phyloP scores from a whole-genome alignment of 805 yeast genomes.

The Yarrowia divulgata region DNA sequence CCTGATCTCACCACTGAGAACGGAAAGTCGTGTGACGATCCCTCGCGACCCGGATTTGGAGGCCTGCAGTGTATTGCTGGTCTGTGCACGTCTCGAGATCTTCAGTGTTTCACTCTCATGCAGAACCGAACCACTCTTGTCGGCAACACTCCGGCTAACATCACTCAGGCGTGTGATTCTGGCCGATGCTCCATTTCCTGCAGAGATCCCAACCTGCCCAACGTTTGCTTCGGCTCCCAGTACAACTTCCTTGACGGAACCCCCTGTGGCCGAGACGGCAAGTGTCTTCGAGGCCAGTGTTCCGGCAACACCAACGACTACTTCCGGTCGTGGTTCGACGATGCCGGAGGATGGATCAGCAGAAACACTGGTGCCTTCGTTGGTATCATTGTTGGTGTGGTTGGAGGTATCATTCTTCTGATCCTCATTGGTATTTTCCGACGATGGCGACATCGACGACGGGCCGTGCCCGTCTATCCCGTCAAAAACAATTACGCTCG shows the following conservation, averaged over 20 bases:
- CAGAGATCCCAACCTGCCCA: constrained; percentile 44
- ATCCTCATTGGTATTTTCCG: constrained; percentile 16
- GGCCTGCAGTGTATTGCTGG: constrained; percentile 48
- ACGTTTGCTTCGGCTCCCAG: constrained; percentile 45
- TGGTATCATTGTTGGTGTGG: constrained; percentile 44
- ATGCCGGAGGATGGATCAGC: constrained; percentile 43
- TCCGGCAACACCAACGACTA: constrained; percentile 45
- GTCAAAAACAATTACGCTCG: constrained; percentile 1
- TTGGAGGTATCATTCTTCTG: constrained; percentile 41
- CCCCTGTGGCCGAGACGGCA: constrained; percentile 48
- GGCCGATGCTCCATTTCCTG: constrained; percentile 46
- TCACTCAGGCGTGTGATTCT: constrained; percentile 47
- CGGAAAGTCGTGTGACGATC: constrained; percentile 46
- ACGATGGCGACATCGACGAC: constrained; percentile 22
- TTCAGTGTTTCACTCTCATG: constrained; percentile 49
- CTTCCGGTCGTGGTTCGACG: constrained; percentile 41
- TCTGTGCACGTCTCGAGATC: constrained; percentile 51
- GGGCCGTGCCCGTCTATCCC: constrained; percentile 5
- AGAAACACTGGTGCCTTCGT: constrained; percentile 44
- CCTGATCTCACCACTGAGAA: constrained; percentile 45
- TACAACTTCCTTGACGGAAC: constrained; percentile 51
- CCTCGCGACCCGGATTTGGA: constrained; percentile 38
- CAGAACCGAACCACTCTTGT: constrained; percentile 43
- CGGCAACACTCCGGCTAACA: constrained; percentile 44
- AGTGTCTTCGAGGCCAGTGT: constrained; percentile 48